Evolutionary conservation across 2,329 filamentous ascomycete species (phyloP).

Genomic region (Trichoderma afroharzianum): DNA sequence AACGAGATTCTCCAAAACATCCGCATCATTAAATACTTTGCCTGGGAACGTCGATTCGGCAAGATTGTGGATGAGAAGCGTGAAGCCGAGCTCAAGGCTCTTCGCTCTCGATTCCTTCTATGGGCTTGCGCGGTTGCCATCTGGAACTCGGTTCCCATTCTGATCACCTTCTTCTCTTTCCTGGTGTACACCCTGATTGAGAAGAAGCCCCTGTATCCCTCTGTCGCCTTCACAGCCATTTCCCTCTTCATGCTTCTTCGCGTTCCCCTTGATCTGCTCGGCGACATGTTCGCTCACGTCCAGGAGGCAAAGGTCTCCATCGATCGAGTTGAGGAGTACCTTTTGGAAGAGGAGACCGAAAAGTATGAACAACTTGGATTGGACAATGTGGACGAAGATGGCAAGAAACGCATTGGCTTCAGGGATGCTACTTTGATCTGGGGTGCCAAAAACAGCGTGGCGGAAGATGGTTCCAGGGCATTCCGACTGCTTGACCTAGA

Average conservation of each 20-base stretch:
- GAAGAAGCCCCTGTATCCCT: constrained; percentile 83
- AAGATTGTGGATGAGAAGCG: constrained; percentile 87
- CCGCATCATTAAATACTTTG: constrained; percentile 98
- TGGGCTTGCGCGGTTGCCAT: constrained; percentile 91
- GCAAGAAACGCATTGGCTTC: constrained; percentile 77
- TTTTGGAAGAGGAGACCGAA: constrained; percentile 90
- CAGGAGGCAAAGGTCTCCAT: constrained; percentile 97
- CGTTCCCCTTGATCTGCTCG: constrained; percentile 89
- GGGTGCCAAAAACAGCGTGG: constrained; percentile 65
- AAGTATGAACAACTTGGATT: constrained; percentile 83
- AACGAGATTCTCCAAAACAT: constrained; percentile 98
- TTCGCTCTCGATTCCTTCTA: constrained; percentile 80
- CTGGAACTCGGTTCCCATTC: constrained; percentile 91
- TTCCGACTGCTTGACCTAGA: constrained; percentile 83
- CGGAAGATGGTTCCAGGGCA: constrained; percentile 64
- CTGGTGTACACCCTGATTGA: constrained; percentile 88
- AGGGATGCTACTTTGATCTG: constrained; percentile 82
- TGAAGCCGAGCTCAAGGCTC: constrained; percentile 67
- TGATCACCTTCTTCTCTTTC: constrained; percentile 97
- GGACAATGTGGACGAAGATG: constrained; percentile 64
- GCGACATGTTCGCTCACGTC: constrained; percentile 98
- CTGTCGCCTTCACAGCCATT: constrained; percentile 90
- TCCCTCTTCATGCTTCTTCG: constrained; percentile 93
- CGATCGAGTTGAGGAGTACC: constrained; percentile 91
- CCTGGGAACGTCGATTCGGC: constrained; percentile 92